Conservation (phyloP, 495 filamentous ascomycete species). For the Chaetomidium leptoderma region DNA sequence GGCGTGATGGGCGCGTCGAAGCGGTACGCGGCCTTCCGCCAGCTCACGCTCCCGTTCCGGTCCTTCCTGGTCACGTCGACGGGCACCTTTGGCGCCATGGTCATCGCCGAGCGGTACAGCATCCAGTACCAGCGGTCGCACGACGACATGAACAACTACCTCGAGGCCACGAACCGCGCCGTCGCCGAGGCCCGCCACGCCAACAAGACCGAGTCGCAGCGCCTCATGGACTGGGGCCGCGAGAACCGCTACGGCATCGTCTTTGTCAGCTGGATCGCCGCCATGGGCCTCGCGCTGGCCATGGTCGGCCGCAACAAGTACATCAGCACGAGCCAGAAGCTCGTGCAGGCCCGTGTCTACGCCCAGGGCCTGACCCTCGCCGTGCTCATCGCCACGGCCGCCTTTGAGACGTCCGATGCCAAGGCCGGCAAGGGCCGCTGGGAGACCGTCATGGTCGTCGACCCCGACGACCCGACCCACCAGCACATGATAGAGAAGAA, state of each 20-base stretch:
- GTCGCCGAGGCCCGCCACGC: conserved; percentile 39
- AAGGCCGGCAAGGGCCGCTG: conserved; percentile 69
- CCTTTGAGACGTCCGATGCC: conserved; percentile 83
- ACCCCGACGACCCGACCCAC: conserved; percentile 66
- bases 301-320: conserved; percentile 76
- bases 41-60: conserved; percentile 81
- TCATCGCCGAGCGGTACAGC: conserved; percentile 76
- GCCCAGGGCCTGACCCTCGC: conserved; percentile 92
- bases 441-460: conserved; percentile 67
- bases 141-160: conserved; percentile 62
- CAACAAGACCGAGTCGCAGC: conserved; percentile 39
- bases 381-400: conserved; percentile 81
- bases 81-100: conserved; percentile 79
- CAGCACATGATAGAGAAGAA: conserved; percentile 68
- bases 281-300: conserved; percentile 71
- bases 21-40: conserved; percentile 68
- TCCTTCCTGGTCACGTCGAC: conserved; percentile 82
- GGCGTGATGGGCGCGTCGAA: conserved; percentile 59
- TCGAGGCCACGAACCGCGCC: conserved; percentile 52
- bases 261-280: conserved; percentile 73
- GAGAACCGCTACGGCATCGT: conserved; percentile 90
- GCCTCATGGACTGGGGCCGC: conserved; percentile 56
- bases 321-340: conserved; percentile 74
- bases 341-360: conserved; percentile 96
- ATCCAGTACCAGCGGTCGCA: conserved; percentile 65